Conservation (phyloP, 805 yeast species). For the Wickerhamiella alocasiicola region DNA sequence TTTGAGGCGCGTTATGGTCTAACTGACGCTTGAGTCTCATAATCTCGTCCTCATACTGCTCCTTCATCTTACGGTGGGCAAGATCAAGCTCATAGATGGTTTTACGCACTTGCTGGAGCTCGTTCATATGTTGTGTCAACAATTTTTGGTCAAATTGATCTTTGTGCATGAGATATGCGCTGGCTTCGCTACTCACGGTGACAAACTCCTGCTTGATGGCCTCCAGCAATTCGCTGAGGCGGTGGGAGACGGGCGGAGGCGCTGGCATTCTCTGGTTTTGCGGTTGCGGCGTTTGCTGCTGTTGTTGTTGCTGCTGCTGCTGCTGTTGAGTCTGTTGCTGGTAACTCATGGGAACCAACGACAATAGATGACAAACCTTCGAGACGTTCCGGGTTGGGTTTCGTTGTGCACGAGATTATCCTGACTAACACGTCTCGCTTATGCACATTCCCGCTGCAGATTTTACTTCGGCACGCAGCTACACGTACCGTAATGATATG, state of each 20-base stretch:
- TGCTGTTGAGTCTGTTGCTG: too few species aligned
- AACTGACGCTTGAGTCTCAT: slow-evolving; percentile 72
- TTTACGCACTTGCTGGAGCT: slow-evolving; percentile 86
- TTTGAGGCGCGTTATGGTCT: slow-evolving; percentile 34
- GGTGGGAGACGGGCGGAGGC: slow-evolving; percentile 17
- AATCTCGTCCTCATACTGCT: slow-evolving; percentile 90
- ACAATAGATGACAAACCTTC: too few species aligned
- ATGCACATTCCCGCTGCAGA: too few species aligned
- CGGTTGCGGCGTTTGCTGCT: slow-evolving; percentile 12
- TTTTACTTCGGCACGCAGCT: too few species aligned
- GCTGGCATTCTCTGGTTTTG: slow-evolving; percentile 11
- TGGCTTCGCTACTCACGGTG: slow-evolving; percentile 71
- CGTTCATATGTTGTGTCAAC: slow-evolving; percentile 78
- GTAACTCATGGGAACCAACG: slow-evolving; percentile 6
- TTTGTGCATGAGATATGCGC: slow-evolving; percentile 74
- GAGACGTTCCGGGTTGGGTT: too few species aligned
- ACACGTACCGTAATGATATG: too few species aligned
- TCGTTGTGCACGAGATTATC: too few species aligned
- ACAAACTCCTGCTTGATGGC: slow-evolving; percentile 89
- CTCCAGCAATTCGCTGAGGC: slow-evolving; percentile 69
- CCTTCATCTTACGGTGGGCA: slow-evolving; percentile 91
- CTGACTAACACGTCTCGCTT: too few species aligned
- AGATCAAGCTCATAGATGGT: slow-evolving; percentile 87
- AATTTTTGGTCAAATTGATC: slow-evolving; percentile 77
- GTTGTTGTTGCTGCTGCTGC: slow-evolving; percentile 12